Conservation (phyloP, 2,329 filamentous ascomycete genomes). For the Fusarium verrucosum region DNA sequence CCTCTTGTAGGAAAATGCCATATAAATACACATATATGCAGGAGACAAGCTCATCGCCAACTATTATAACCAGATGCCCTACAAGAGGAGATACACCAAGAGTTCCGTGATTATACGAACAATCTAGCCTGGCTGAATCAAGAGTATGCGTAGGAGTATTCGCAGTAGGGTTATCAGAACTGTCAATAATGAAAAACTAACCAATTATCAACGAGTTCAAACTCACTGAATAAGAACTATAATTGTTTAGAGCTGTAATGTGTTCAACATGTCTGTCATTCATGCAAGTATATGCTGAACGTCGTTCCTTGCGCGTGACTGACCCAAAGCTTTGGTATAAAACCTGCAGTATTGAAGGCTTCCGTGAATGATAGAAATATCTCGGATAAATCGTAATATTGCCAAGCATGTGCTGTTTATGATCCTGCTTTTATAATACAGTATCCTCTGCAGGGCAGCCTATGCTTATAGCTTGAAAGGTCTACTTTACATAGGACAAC, state of each 20-base stretch:
- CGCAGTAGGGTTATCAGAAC: too few relatives aligned
- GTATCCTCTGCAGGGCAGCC: not conserved
- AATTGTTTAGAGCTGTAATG: not conserved
- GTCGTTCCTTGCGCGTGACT: not conserved
- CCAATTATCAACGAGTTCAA: too few relatives aligned
- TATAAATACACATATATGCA: not conserved
- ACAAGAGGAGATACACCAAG: not conserved
- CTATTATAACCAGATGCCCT: not conserved
- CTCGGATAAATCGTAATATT: not conserved
- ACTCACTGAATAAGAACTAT: too few relatives aligned
- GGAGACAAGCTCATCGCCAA: not conserved
- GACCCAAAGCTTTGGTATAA: not conserved
- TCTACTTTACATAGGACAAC: not conserved
- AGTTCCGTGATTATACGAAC: not conserved
- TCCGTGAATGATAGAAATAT: not conserved
- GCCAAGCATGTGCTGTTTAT: not conserved
- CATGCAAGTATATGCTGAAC: not conserved
- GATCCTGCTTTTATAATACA: not conserved
- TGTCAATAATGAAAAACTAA: too few relatives aligned
- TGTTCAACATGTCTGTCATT: not conserved
- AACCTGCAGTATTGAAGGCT: not conserved
- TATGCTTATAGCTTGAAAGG: not conserved
- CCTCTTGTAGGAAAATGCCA: not conserved
- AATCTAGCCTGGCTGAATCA: not conserved
- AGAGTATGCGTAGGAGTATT: too few relatives aligned